These are phyloP conservation scores for Cytidiella melzeri DNA, from an alignment of 768 basidiomycete species.

Conservation along the genomic window DNA sequence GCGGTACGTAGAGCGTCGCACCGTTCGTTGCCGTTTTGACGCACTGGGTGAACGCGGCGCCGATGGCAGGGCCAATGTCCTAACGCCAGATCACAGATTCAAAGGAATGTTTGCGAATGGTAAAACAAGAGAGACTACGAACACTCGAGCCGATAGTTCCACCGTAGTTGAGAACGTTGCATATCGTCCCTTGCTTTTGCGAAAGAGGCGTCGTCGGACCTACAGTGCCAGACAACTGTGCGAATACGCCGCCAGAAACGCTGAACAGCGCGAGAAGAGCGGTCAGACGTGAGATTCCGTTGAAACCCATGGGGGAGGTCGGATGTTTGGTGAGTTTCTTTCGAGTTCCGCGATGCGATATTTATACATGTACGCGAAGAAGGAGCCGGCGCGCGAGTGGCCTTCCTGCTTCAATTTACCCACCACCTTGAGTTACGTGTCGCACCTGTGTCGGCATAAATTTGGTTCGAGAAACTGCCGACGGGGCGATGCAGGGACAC, in stretches of 20 bases:
- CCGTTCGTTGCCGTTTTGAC: slow-evolving; percentile 19
- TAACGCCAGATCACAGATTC: background rate
- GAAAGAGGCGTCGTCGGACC: slow-evolving; percentile 21
- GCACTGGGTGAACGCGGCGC: slow-evolving; percentile 23
- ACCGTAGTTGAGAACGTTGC: slow-evolving; percentile 26
- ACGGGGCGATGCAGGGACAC: no score
- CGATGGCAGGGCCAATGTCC: slow-evolving; percentile 26
- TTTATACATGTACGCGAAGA: no score
- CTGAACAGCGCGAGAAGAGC: background rate
- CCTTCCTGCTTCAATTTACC: no score
- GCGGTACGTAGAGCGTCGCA: slow-evolving; percentile 20
- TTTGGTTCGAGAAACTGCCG: no score
- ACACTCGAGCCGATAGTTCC: slow-evolving; percentile 23
- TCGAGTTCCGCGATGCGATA: no score
- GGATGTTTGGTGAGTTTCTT: no score
- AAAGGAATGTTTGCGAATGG: no score
- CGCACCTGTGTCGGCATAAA: no score
- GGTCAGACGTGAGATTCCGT: background rate
- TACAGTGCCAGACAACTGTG: slow-evolving; percentile 20
- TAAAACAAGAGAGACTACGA: background rate
- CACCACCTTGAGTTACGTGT: no score
- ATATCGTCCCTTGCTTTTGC: slow-evolving; percentile 18
- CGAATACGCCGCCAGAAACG: slow-evolving; percentile 8
- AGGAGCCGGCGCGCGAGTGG: no score
- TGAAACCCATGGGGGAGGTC: no score